Percentiles rank a stretch among this genome's conserved stretches.
Evolutionary conservation across 1,284 basidiomycete species (phyloP).

Genomic region (Testicularia cyperi): DNA sequence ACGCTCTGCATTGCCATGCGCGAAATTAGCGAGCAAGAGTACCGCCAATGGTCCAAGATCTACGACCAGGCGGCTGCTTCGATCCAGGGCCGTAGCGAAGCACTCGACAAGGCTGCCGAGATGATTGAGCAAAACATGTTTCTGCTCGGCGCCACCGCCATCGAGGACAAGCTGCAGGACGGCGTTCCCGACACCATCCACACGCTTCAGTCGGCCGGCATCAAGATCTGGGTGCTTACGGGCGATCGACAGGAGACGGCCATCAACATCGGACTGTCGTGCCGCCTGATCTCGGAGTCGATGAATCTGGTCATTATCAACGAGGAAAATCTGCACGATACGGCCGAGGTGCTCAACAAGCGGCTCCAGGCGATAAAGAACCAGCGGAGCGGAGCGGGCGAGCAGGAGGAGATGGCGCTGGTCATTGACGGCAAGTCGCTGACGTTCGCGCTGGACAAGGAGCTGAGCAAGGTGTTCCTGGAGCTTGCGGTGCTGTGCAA

Average conservation of each 20-base stretch:
- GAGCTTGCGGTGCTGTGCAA: conserved; percentile 98
- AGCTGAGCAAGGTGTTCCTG: conserved; percentile 81
- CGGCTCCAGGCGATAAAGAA: conserved; percentile 87
- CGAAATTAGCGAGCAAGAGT: conserved; percentile 86
- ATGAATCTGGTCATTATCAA: conserved; percentile 96
- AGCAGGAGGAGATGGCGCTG: conserved; percentile 89
- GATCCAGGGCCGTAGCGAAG: conserved; percentile 87
- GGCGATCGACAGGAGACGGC: conserved; percentile 98
- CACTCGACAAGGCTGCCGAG: conserved; percentile 90
- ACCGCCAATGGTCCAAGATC: conserved; percentile 80
- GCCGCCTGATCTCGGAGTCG: conserved; percentile 91
- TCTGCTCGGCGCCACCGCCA: conserved; percentile 91
- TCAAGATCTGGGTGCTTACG: conserved; percentile 98
- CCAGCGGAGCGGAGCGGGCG: conserved; percentile 77
- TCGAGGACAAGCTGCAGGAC: conserved; percentile 97
- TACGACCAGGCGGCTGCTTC: conserved; percentile 90
- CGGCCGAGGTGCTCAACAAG: conserved; percentile 82
- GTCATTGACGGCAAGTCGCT: conserved; percentile 97
- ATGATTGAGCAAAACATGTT: conserved; percentile 92
- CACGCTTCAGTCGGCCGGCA: conserved; percentile 93
- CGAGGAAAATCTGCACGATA: conserved; percentile 80
- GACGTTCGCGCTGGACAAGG: conserved; percentile 87
- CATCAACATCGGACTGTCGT: conserved; percentile 98
- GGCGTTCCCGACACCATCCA: conserved; percentile 98
- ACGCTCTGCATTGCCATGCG: conserved; percentile 95